A percentile compares a stretch with the other conserved stretches of the same genome.
Evolutionary conservation across 768 basidiomycete genomes (phyloP).

Genomic region (Tylopilus plumbeoviolaceoides): DNA sequence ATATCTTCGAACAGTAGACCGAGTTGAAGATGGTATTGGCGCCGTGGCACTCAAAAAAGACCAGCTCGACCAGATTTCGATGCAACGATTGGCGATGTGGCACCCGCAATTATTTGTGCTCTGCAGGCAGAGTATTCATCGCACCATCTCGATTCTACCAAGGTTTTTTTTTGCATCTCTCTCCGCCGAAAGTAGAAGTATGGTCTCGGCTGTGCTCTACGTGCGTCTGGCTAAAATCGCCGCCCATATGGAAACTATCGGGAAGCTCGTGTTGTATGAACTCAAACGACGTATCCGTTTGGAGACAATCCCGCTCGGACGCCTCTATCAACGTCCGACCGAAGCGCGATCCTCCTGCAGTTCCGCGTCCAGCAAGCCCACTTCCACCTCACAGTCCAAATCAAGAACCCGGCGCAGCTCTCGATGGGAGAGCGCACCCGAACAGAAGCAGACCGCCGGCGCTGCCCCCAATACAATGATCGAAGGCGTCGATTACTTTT

Average conservation of each 20-base stretch:
- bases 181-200: constrained; percentile 34
- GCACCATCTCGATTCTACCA: constrained; percentile 27
- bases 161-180: constrained; percentile 35
- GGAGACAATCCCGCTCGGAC: constrained; percentile 19
- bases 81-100: constrained; percentile 30
- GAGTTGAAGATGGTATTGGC: constrained; percentile 43
- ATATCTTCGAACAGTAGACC: constrained; percentile 28
- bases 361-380: constrained; percentile 1
- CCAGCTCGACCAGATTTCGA: constrained; percentile 35
- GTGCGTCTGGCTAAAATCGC: constrained; percentile 33
- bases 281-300: constrained; percentile 31
- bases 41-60: constrained; percentile 39
- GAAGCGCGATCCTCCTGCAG: constrained; percentile 3
- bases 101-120: constrained; percentile 33
- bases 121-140: constrained; percentile 39
- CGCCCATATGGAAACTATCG: constrained; percentile 37
- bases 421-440: not conserved
- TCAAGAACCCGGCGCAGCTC: constrained; percentile 7
- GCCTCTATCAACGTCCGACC: constrained; percentile 16
- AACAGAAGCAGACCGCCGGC: not conserved
- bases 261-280: constrained; percentile 33
- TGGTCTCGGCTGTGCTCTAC: constrained; percentile 33
- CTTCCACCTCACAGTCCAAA: constrained; percentile 2
- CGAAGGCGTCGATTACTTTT: constrained; percentile 34
- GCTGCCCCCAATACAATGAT: constrained; percentile 13